phyloP scores from a whole-genome alignment of 371 early-diverging fungal genomes.

The Neoconidiobolus thromboides region DNA sequence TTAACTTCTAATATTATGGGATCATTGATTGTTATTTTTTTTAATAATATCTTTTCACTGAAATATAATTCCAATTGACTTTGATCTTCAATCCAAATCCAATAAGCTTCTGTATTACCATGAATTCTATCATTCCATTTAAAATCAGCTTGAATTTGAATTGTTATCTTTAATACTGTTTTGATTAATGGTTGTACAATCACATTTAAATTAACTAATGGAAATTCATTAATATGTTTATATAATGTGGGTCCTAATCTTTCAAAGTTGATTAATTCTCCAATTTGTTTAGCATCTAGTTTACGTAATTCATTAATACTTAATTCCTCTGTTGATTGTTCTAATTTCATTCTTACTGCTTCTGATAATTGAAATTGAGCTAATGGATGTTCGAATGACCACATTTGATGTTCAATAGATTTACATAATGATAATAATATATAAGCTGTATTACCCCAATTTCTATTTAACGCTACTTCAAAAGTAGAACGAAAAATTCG shows the following conservation, averaged over 20 bases:
- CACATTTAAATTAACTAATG: conserved; percentile 54
- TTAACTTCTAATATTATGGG: conserved; percentile 55
- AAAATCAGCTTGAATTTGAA: conserved; percentile 68
- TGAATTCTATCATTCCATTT: conserved; percentile 81
- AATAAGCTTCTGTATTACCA: conserved; percentile 76
- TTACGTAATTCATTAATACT: conserved; percentile 61
- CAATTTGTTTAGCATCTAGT: conserved; percentile 67
- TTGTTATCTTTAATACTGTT: conserved; percentile 62
- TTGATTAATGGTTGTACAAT: conserved; percentile 78
- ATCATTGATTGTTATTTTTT: conserved; percentile 25
- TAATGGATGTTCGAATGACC: conserved; percentile 89
- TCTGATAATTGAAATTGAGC: conserved; percentile 61
- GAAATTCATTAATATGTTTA: conserved; percentile 65
- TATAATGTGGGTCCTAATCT: conserved; percentile 57
- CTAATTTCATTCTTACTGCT: conserved; percentile 58
- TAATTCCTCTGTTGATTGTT: conserved; percentile 28
- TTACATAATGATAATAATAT: conserved; percentile 70
- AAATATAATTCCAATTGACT: conserved; percentile 32
- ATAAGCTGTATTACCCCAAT: conserved; percentile 72
- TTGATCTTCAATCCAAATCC: conserved; percentile 85
- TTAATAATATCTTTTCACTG: conserved; percentile 28
- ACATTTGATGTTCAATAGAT: conserved; percentile 77
- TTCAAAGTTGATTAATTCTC: conserved; percentile 59
- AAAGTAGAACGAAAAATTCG: conserved; percentile 90
- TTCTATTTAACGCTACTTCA: conserved; percentile 77